These are phyloP conservation scores for Cordyceps fumosorosea DNA, from an alignment of 2,329 filamentous ascomycete genomes.

Conservation along the genomic window DNA sequence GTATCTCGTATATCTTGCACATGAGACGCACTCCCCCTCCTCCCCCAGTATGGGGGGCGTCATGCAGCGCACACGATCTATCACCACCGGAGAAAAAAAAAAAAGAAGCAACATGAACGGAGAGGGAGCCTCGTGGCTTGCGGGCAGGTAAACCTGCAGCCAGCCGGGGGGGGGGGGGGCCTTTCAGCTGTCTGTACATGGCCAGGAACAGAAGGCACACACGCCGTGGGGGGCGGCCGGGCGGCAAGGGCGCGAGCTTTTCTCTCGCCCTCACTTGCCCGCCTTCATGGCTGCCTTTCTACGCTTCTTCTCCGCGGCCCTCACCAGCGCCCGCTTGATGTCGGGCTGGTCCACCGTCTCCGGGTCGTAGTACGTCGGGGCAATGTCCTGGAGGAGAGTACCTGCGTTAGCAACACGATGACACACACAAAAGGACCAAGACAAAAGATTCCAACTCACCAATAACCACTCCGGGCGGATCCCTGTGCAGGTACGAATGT, in stretches of 20 bases:
- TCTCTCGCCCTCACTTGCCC: constrained; percentile 29
- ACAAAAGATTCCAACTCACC: constrained; percentile 43
- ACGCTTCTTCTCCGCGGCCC: constrained; percentile 53
- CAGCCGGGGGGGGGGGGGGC: no score
- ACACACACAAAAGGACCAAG: constrained; percentile 50
- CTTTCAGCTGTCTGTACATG: neutral
- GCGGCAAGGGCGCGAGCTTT: no score
- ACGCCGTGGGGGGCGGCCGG: neutral
- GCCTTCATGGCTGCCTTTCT: constrained; percentile 52
- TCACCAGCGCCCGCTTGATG: constrained; percentile 61
- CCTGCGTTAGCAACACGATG: neutral
- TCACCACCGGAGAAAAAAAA: neutral
- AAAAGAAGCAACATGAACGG: neutral
- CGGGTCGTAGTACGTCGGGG: constrained; percentile 86
- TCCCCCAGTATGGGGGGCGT: neutral
- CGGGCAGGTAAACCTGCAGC: neutral
- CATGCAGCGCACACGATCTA: neutral
- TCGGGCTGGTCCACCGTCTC: constrained; percentile 79
- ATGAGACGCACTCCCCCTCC: neutral
- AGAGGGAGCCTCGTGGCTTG: neutral
- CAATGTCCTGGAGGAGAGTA: constrained; percentile 63
- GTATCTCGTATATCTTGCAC: no score
- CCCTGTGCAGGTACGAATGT: constrained; percentile 87
- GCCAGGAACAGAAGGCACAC: neutral
- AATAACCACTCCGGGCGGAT: constrained; percentile 92